These are phyloP conservation scores for Parastagonospora avenae DNA, from an alignment of 2,329 filamentous ascomycete genomes.

Conservation along the genomic window DNA sequence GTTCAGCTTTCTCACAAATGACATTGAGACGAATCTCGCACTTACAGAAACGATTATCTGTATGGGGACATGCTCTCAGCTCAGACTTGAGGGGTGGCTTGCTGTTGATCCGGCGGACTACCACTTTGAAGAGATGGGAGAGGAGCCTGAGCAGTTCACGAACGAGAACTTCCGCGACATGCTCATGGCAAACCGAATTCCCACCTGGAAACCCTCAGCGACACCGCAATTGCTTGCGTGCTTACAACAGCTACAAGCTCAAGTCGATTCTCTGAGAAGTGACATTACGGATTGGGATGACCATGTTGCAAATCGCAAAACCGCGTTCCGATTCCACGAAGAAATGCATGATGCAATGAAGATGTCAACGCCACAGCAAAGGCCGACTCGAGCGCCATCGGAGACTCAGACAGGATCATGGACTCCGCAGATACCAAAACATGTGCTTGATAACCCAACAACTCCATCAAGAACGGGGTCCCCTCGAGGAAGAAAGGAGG, in stretches of 20 bases:
- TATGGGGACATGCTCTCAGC: conserved; percentile 81
- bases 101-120: conserved; percentile 67
- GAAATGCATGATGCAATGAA: conserved; percentile 50
- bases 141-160: conserved; percentile 28
- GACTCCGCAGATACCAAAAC: conserved; percentile 45
- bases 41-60: conserved; percentile 84
- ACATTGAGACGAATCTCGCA: conserved; percentile 87
- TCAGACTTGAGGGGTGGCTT: conserved; percentile 90
- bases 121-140: conserved; percentile 34
- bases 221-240: conserved; percentile 50
- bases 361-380: conserved; percentile 33
- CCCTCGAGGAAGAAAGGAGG: conserved; percentile 45
- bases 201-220: conserved; percentile 42
- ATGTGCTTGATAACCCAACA: conserved; percentile 36
- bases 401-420: conserved; percentile 37
- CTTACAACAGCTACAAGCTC: conserved; percentile 48
- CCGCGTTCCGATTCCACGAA: conserved; percentile 55
- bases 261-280: conserved; percentile 51
- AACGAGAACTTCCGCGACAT: conserved; percentile 40
- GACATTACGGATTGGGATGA: conserved; percentile 55
- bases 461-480: conserved; percentile 42
- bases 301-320: conserved; percentile 55
- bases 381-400: conserved; percentile 28
- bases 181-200: conserved; percentile 43
- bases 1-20: conserved; percentile 83